Conservation (phyloP, 129 eudicot species). For the Flaveria sonorensis region DNA sequence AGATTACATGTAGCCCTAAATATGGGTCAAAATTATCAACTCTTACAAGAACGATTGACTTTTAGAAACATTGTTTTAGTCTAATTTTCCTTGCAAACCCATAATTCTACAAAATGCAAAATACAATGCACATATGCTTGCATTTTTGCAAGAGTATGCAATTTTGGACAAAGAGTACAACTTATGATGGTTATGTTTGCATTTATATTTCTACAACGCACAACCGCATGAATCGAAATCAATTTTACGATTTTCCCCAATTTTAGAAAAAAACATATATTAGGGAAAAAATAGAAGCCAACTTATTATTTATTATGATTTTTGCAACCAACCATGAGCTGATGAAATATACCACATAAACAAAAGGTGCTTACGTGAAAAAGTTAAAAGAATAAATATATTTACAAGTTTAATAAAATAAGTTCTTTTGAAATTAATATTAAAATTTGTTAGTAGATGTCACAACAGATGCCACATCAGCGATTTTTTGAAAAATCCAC, state of each 20-base stretch:
- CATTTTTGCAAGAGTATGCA: neutral
- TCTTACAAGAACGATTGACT: neutral
- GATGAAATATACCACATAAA: neutral
- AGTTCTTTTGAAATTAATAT: neutral
- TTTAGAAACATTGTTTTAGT: neutral
- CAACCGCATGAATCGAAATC: neutral
- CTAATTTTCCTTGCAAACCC: neutral
- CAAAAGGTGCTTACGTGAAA: neutral
- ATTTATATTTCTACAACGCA: neutral
- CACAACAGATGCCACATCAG: neutral
- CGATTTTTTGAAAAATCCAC: neutral
- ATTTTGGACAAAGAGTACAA: conserved; percentile 1
- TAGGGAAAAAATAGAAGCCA: neutral
- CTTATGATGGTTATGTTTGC: conserved; percentile 6
- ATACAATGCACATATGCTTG: neutral
- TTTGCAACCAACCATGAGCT: neutral
- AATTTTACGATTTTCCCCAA: neutral
- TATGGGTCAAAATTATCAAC: neutral
- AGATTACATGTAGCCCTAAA: neutral
- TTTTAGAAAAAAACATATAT: neutral
- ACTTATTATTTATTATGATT: neutral
- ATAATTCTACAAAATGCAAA: conserved; percentile 1
- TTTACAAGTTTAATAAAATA: neutral
- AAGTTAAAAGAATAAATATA: neutral
- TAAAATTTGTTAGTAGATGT: neutral